phyloP scores from a whole-genome alignment of 148 eudicot genomes.

The Fagopyrum homotropicum region DNA sequence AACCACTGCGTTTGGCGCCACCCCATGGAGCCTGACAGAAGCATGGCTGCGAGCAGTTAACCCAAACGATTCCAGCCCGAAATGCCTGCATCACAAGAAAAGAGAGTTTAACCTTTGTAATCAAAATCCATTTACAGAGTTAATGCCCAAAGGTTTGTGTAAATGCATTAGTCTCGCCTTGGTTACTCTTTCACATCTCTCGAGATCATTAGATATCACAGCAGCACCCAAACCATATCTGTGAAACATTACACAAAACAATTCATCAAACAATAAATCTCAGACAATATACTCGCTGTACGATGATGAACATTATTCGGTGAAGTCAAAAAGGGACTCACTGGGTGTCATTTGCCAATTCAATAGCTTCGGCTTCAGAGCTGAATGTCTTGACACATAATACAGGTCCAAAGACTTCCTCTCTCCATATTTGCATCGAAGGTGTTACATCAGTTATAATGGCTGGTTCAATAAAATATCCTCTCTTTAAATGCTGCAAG shows the following conservation, averaged over 20 bases:
- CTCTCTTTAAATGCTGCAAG: slow-evolving; percentile 76
- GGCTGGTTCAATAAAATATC: slow-evolving; percentile 75
- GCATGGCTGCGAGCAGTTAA: slow-evolving; percentile 99
- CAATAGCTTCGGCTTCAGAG: slow-evolving; percentile 93
- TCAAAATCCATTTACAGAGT: not conserved
- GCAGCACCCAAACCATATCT: slow-evolving; percentile 93
- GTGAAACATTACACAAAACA: slow-evolving; percentile 7
- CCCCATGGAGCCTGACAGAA: slow-evolving; percentile 99
- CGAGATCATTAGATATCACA: slow-evolving; percentile 78
- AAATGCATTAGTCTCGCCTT: slow-evolving; percentile 44
- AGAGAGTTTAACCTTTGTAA: slow-evolving; percentile 3
- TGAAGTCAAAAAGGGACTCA: slow-evolving; percentile 25
- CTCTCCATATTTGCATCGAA: slow-evolving; percentile 99
- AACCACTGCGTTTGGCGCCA: slow-evolving; percentile 94
- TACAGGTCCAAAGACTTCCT: slow-evolving; percentile 98
- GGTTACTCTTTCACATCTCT: slow-evolving; percentile 80
- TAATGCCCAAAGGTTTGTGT: not conserved
- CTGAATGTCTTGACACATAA: slow-evolving; percentile 88
- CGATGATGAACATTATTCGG: not conserved
- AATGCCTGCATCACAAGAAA: slow-evolving; percentile 47
- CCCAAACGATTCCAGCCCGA: slow-evolving; percentile 87
- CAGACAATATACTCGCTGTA: not conserved
- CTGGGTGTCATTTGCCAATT: slow-evolving; percentile 92
- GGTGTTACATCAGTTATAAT: slow-evolving; percentile 69
- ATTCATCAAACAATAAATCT: not conserved